Evolutionary conservation across 768 basidiomycete species (phyloP), one percentile per base, ranked within the genome.

Genomic region (Butyriboletus loyo): DNA sequence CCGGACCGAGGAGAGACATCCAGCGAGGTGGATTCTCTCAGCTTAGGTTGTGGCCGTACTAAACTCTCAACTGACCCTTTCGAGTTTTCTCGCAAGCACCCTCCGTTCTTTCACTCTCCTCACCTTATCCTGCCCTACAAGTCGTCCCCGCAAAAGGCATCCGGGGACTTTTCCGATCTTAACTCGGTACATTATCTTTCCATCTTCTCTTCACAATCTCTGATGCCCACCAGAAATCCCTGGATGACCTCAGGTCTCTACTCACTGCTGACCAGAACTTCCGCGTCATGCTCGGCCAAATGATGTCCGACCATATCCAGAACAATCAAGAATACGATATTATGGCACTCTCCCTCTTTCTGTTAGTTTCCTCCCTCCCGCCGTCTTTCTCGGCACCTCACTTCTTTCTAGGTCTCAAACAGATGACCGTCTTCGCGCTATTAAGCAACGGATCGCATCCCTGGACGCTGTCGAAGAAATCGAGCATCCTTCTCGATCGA

Each of bases 261-360:
- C 68, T 69, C 27, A 49, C 64, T 11, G 44, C 47, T 2, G 62
- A 69, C 44, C 60, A 52, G 22, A 34, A 34, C 1, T 43, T 52
- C 45, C 59, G 61, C n/a, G 42, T 40, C 27, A 35, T 59, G 19
- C 50, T 68, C 39, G 65, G 58, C 31, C 52, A 63, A 15, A 34
- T 61, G 41, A 66, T 73, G 19, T 53, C 58, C 7, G 54, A 63
- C 3, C 65, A 66, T 38, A 36, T 71, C 57, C 40, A 65, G 19
- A 59, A 56, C 31, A 40, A 53, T 5, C 52, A 53, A 8, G 45
- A 50, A 19, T 55, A 57, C 13, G 81, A 83, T 35, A 67, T 80
- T 17, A 53, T 72, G 7, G 47, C 71, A 2, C 67, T 80, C n/a
- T 74, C 79, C 27, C 59, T 61, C 3, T 67, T 73, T 50, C 68